phyloP scores from a whole-genome alignment of 192 early-diverging fungal species.

The Linnemannia hyalina region DNA sequence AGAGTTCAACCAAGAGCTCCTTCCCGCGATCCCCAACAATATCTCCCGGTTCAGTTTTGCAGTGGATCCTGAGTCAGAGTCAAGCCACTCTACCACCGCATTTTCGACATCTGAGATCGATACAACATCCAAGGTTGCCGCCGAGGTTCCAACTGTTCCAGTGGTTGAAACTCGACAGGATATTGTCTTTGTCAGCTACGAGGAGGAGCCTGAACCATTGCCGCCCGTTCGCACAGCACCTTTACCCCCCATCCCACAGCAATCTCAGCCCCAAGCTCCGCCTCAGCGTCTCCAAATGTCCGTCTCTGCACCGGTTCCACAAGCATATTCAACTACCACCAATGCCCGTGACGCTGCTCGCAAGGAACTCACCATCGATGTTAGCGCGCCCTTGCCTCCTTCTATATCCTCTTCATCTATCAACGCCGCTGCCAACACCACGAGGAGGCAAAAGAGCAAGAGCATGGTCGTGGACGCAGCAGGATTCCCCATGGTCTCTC shows the following conservation, averaged over 20 bases:
- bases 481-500: conserved; percentile 10
- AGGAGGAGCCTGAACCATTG: not conserved
- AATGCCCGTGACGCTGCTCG: not conserved
- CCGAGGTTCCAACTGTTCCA: not conserved
- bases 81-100: not conserved
- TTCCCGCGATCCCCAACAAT: conserved; percentile 13
- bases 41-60: conserved; percentile 17
- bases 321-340: not conserved
- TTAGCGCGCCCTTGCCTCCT: not conserved
- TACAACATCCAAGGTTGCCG: not conserved
- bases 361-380: not conserved
- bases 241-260: not conserved
- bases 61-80: not conserved
- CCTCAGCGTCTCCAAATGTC: not conserved
- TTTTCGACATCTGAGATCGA: not conserved
- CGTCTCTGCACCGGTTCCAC: not conserved
- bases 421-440: not conserved
- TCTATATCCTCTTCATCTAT: not conserved
- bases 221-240: not conserved
- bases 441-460: not conserved
- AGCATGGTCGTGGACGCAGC: conserved; percentile 1
- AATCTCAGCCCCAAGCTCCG: too few species aligned
- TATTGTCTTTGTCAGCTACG: conserved; percentile 13
- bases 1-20: not conserved
- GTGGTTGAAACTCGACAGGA: conserved; percentile 10